These are phyloP conservation scores for Anthostomella pinea DNA, from an alignment of 2,329 filamentous ascomycete species.

Conservation along the genomic window DNA sequence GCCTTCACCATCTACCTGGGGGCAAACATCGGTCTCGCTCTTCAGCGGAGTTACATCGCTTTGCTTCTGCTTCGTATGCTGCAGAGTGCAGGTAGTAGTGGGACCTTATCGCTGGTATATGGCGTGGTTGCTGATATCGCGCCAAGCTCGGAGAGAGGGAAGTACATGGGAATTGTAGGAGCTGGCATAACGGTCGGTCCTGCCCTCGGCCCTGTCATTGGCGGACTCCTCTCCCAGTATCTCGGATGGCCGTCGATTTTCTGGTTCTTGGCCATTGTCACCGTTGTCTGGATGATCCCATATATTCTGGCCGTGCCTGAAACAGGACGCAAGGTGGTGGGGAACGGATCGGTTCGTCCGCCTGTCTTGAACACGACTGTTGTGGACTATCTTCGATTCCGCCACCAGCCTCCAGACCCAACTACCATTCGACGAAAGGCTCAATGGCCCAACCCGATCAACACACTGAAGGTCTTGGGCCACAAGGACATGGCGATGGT, in stretches of 20 bases:
- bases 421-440: slow-evolving; percentile 40
- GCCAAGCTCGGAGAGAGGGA: slow-evolving; percentile 66
- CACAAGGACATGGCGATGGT: slow-evolving; percentile 58
- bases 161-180: slow-evolving; percentile 68
- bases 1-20: slow-evolving; percentile 55
- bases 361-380: slow-evolving; percentile 57
- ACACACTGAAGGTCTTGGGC: slow-evolving; percentile 50
- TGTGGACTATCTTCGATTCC: slow-evolving; percentile 45
- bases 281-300: slow-evolving; percentile 48
- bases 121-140: slow-evolving; percentile 72
- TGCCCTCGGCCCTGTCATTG: slow-evolving; percentile 58
- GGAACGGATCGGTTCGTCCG: slow-evolving; percentile 59
- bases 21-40: slow-evolving; percentile 58
- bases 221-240: slow-evolving; percentile 61
- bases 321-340: slow-evolving; percentile 58
- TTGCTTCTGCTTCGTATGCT: slow-evolving; percentile 60
- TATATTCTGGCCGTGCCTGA: slow-evolving; percentile 57
- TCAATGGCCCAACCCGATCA: slow-evolving; percentile 55
- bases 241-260: slow-evolving; percentile 68
- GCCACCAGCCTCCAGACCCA: slow-evolving; percentile 34
- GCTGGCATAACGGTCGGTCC: slow-evolving; percentile 56
- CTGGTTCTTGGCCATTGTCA: slow-evolving; percentile 63
- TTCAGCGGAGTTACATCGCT: slow-evolving; percentile 56
- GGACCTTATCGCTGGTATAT: slow-evolving; percentile 67
- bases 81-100: slow-evolving; percentile 63